Conservation (phyloP, 208 protist species). For the Crithidia brevicula region DNA sequence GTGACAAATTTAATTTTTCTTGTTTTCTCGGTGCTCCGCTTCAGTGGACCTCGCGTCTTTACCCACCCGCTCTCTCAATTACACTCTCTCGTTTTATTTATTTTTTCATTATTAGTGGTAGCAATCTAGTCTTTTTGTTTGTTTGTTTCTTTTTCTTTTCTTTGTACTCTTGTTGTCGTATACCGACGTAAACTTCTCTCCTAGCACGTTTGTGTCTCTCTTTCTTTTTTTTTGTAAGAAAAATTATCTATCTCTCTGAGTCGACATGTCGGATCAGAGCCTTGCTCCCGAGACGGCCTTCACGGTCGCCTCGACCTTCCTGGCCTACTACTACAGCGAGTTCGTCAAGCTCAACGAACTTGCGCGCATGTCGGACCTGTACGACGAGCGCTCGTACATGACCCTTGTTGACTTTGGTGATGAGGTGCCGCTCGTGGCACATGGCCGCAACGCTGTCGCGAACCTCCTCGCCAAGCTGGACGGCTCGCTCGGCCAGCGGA, state of each 20-base stretch:
- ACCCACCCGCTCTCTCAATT: too few species aligned
- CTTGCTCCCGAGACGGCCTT: constrained; percentile 51
- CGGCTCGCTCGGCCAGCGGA: constrained; percentile 56
- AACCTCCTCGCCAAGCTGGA: constrained; percentile 65
- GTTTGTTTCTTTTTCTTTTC: too few species aligned
- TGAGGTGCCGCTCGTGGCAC: constrained; percentile 43
- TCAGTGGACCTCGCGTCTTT: too few species aligned
- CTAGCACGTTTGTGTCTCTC: neutral
- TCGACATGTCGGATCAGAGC: constrained; percentile 27
- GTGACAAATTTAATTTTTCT: too few species aligned
- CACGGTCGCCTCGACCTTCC: constrained; percentile 70
- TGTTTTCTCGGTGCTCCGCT: too few species aligned
- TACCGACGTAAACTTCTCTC: neutral
- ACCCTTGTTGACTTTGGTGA: constrained; percentile 64
- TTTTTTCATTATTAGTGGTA: too few species aligned
- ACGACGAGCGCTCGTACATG: constrained; percentile 66
- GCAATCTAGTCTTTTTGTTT: too few species aligned
- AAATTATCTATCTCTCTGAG: constrained; percentile 6
- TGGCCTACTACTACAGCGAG: constrained; percentile 80
- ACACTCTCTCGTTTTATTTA: too few species aligned
- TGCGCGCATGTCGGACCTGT: constrained; percentile 60
- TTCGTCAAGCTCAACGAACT: constrained; percentile 66
- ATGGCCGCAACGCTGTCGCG: constrained; percentile 55
- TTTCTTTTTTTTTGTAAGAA: neutral
- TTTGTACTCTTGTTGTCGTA: neutral